Evolutionary conservation across 768 basidiomycete genomes (phyloP).

Genomic region (Suillus subalutaceus): DNA sequence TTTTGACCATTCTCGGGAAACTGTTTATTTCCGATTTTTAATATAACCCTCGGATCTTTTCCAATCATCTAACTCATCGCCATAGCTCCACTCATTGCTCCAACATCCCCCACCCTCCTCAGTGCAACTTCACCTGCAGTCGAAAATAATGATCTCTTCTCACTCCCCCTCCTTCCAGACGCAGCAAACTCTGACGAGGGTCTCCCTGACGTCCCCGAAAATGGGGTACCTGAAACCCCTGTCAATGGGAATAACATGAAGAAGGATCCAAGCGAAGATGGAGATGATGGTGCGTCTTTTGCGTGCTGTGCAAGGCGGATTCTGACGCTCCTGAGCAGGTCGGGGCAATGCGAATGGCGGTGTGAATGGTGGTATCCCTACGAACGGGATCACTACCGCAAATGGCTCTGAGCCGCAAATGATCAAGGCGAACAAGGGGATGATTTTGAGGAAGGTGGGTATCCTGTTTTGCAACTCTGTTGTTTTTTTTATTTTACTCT

Average conservation of each 20-base stretch:
- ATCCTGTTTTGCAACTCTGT: background rate
- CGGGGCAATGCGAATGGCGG: slow-evolving; percentile 16
- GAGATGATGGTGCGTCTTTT: slow-evolving; percentile 19
- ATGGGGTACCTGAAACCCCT: slow-evolving; percentile 11
- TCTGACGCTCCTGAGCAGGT: slow-evolving; percentile 5
- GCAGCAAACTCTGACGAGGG: slow-evolving; percentile 16
- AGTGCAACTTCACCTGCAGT: slow-evolving; percentile 2
- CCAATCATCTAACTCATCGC: background rate
- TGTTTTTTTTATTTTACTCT: slow-evolving; percentile 31
- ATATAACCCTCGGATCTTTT: background rate
- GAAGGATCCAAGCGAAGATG: slow-evolving; percentile 33
- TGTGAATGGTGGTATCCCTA: slow-evolving; percentile 22
- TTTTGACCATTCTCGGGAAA: background rate
- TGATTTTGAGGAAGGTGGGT: slow-evolving; percentile 80
- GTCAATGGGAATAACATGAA: slow-evolving; percentile 20
- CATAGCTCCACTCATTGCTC: slow-evolving; percentile 6
- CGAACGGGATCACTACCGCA: slow-evolving; percentile 13
- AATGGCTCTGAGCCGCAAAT: slow-evolving; percentile 41
- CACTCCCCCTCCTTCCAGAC: slow-evolving; percentile 2
- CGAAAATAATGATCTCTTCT: slow-evolving; percentile 9
- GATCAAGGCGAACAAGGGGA: slow-evolving; percentile 93
- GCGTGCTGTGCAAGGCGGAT: background rate
- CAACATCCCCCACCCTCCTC: slow-evolving; percentile 4
- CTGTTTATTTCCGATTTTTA: background rate
- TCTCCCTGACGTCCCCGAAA: slow-evolving; percentile 32